Evolutionary conservation across 371 early-diverging fungal genomes (phyloP), one percentile per base, ranked within the genome.

Genomic region (Apophysomyces trapeziformis): DNA sequence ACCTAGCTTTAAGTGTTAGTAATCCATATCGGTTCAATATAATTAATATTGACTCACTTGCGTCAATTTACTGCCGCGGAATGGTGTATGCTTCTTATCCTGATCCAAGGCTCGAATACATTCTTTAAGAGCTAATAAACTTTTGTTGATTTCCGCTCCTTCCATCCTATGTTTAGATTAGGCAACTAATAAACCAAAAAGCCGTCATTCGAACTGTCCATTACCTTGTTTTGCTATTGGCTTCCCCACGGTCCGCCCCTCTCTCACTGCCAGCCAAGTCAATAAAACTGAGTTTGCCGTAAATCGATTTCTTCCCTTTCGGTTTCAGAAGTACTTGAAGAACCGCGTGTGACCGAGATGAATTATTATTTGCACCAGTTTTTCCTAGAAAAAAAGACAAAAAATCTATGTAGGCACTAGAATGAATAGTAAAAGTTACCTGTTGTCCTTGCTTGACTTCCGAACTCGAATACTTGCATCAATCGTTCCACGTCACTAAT

Each of bases 261-360:
- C 99, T 90, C 79, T 99, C 99, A 77, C 95, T 96, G 16, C 99
- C 99, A 8, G 99, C 99, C 64, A 99, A 79, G 84, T 99, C 99
- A 61, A 99, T 97, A 75, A 99, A 98, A 75, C 93, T 95, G 26
- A 98, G 84, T 73, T 97, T 98, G 47, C 96, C 95, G 66, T 76
- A 74, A 13, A 90, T 82, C 12, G 86, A 80, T 44, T 79, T 67
- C 77, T 82, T 69, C 4, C 79, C 72, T 60, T 84, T 86, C 47
- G 86, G 84, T 64, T 92, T 76, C 8, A 98, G 71, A n/a, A 90
- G 82, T 35, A 99, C 88, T 80, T 96, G 97, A 72, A 99, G 85
- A 14, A 99, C 95, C 38, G 99, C 98, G 76, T 99, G 99, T 2
- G 97, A 97, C n/a, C 99, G 85, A 4, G 98, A 97, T 4, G 97